Percentiles rank a stretch among this genome's conserved stretches.
These are phyloP conservation scores for Aspergillus calidoustus DNA, from an alignment of 2,329 filamentous ascomycete species.

Conservation along the genomic window DNA sequence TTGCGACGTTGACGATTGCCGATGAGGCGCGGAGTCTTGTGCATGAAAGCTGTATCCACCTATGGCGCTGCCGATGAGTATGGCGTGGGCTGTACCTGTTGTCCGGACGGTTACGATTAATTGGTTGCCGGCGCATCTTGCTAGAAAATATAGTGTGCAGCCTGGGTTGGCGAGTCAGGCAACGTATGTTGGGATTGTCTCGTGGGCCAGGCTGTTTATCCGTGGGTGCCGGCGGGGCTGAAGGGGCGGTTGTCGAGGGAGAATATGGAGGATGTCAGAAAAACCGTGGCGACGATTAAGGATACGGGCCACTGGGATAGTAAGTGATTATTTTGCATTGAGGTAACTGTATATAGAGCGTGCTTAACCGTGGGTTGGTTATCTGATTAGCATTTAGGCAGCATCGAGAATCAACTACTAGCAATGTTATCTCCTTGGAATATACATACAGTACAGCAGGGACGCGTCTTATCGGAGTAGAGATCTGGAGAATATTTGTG, in stretches of 20 bases:
- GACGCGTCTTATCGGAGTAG: too few relatives aligned
- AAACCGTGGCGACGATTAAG: constrained; percentile 16
- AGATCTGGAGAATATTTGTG: too few relatives aligned
- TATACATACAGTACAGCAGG: too few relatives aligned
- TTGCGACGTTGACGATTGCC: constrained; percentile 30
- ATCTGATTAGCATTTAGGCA: too few relatives aligned
- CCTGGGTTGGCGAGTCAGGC: constrained; percentile 11
- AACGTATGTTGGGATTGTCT: background rate
- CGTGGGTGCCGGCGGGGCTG: too few relatives aligned
- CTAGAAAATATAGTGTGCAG: constrained; percentile 19
- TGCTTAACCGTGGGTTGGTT: too few relatives aligned
- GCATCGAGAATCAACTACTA: too few relatives aligned
- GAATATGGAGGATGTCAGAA: constrained; percentile 14
- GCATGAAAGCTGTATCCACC: constrained; percentile 18
- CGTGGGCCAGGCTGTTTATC: too few relatives aligned
- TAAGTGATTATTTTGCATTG: too few relatives aligned
- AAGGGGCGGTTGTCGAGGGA: too few relatives aligned
- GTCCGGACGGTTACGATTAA: constrained; percentile 4
- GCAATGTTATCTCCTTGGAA: too few relatives aligned
- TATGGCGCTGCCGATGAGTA: constrained; percentile 1
- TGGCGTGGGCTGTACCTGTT: background rate
- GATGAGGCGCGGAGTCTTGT: constrained; percentile 31
- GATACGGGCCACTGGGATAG: constrained; percentile 19
- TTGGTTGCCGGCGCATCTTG: constrained; percentile 15
- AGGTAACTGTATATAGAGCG: too few relatives aligned